phyloP scores from a whole-genome alignment of 179 eudicot species.

The Sideroxylon spinosum region DNA sequence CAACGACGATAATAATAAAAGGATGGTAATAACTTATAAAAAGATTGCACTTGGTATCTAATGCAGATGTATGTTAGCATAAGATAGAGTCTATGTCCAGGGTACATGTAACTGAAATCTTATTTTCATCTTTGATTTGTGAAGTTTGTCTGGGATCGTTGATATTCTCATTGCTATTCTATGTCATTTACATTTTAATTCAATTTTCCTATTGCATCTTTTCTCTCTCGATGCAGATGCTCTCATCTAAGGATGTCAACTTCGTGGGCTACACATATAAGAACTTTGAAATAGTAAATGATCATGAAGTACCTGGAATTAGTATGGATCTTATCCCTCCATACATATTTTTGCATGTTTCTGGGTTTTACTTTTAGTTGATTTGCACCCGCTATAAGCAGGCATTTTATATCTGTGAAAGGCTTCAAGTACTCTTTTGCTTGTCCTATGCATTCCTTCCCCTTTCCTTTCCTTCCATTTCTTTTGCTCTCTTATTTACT shows the following conservation, averaged over 20 bases:
- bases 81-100: neutral
- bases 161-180: neutral
- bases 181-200: neutral
- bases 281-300: slow-evolving; percentile 76
- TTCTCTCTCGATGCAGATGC: slow-evolving; percentile 48
- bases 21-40: neutral
- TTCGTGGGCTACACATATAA: slow-evolving; percentile 82
- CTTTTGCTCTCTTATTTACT: too few relatives aligned
- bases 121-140: neutral
- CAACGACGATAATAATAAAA: too few relatives aligned
- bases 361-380: too few relatives aligned
- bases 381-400: too few relatives aligned
- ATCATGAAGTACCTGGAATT: slow-evolving; percentile 67
- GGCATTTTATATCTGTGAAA: too few relatives aligned
- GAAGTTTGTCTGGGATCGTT: neutral
- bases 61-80: neutral
- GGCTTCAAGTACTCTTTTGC: neutral
- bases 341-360: too few relatives aligned
- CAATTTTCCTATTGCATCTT: neutral
- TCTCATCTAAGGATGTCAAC: slow-evolving; percentile 72
- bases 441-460: neutral
- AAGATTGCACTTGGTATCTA: slow-evolving; percentile 4
- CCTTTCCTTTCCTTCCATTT: neutral
- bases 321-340: slow-evolving; percentile 30
- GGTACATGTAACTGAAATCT: neutral